phyloP scores from a whole-genome alignment of 208 protist species.

The Acanthamoeba triangularis region DNA sequence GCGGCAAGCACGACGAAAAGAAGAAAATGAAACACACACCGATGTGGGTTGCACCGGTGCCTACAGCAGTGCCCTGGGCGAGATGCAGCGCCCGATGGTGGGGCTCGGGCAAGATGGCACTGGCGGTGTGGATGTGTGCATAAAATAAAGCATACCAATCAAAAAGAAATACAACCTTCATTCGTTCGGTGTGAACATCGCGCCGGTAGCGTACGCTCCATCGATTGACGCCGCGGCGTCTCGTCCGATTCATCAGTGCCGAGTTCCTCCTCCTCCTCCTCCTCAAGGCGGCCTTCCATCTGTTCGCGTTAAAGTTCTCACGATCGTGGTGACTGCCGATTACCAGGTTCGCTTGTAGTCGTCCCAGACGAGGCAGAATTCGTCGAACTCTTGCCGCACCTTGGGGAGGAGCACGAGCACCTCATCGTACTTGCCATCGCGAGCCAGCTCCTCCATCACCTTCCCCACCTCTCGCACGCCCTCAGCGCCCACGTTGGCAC shows the following conservation, averaged over 20 bases:
- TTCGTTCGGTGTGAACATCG: not conserved
- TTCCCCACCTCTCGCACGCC: conserved; percentile 64
- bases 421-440: not conserved
- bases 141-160: not conserved
- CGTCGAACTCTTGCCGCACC: conserved; percentile 43
- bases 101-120: too few relatives aligned
- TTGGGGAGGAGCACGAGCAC: conserved; percentile 35
- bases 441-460: conserved; percentile 66
- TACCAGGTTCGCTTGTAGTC: conserved; percentile 67
- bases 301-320: too few relatives aligned
- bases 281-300: too few relatives aligned
- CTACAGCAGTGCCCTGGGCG: too few relatives aligned
- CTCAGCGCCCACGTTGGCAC: conserved; percentile 62
- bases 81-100: too few relatives aligned
- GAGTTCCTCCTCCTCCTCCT: not conserved
- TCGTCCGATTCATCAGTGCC: not conserved
- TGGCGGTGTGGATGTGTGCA: not conserved
- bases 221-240: not conserved
- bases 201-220: not conserved
- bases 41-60: not conserved
- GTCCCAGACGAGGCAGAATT: conserved; percentile 61
- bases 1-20: not conserved
- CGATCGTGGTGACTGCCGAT: not conserved
- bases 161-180: conserved; percentile 8
- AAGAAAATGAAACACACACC: not conserved